phyloP scores from a whole-genome alignment of 441 rosid genomes.

The Gossypium lobatum region DNA sequence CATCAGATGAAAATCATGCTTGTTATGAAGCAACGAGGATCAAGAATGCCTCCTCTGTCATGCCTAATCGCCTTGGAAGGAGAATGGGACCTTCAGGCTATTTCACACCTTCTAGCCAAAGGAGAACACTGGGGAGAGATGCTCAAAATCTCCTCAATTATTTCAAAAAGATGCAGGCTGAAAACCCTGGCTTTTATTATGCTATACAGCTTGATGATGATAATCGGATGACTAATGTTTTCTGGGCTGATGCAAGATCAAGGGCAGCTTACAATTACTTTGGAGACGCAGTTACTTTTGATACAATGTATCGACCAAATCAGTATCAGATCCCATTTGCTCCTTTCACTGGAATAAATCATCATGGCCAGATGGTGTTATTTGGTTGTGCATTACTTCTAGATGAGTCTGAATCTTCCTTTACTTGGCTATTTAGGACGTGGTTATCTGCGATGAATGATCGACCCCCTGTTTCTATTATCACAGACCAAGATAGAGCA shows the following conservation, averaged over 20 bases:
- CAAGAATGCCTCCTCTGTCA: constrained; percentile 24
- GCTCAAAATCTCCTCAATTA: constrained; percentile 56
- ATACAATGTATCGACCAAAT: constrained; percentile 57
- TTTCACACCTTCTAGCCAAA: constrained; percentile 20
- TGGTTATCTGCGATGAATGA: constrained; percentile 63
- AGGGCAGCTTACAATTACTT: constrained; percentile 51
- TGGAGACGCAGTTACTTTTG: constrained; percentile 61
- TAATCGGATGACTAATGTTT: constrained; percentile 54
- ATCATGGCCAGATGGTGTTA: constrained; percentile 59
- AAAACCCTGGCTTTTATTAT: constrained; percentile 64
- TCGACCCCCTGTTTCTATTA: constrained; percentile 47
- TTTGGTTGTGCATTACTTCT: constrained; percentile 68
- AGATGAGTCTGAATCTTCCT: constrained; percentile 61
- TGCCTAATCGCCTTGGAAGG: constrained; percentile 26
- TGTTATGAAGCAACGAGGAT: constrained; percentile 28
- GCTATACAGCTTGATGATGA: constrained; percentile 67
- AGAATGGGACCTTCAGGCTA: constrained; percentile 28
- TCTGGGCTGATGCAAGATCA: constrained; percentile 76
- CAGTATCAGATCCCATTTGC: constrained; percentile 62
- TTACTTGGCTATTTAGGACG: constrained; percentile 53
- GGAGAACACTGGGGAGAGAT: constrained; percentile 51
- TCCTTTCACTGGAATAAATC: constrained; percentile 64
- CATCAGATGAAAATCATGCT: constrained; percentile 29
- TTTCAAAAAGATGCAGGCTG: constrained; percentile 62
- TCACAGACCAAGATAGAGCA: constrained; percentile 67